Evolutionary conservation across 257 asterid genomes (phyloP).

Genomic region (Perilla frutescens): DNA sequence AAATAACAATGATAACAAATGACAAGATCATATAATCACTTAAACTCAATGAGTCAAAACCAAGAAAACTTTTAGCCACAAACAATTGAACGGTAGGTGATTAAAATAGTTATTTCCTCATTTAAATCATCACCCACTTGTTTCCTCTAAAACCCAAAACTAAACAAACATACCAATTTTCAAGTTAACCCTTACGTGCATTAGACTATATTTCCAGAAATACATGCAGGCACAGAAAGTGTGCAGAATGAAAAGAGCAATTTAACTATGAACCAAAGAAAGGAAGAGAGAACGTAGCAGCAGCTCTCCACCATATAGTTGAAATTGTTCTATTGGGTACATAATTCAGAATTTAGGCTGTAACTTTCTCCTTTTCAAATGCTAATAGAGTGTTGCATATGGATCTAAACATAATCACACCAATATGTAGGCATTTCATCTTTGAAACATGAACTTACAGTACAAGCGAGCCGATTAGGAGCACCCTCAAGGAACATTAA

Average conservation of each 20-base stretch:
- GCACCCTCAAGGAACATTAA: constrained; percentile 94
- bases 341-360: neutral
- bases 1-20: neutral
- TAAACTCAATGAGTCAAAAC: neutral
- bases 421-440: neutral
- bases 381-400: constrained; percentile 13
- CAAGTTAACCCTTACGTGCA: too few relatives aligned
- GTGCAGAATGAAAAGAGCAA: neutral
- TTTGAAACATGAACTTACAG: constrained; percentile 58
- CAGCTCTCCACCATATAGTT: neutral
- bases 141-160: too few relatives aligned
- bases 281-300: neutral
- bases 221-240: neutral
- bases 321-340: neutral
- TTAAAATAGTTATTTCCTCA: neutral
- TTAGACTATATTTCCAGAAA: neutral
- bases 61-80: neutral
- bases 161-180: neutral
- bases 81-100: neutral
- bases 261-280: neutral
- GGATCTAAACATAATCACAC: constrained; percentile 6
- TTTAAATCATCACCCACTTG: neutral
- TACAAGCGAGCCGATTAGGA: constrained; percentile 85
- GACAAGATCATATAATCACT: neutral
- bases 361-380: constrained; percentile 16